A percentile compares a stretch with the other conserved stretches of the same genome.
Evolutionary conservation across 2,329 filamentous ascomycete genomes (phyloP).

Genomic region (Fusarium sp.): DNA sequence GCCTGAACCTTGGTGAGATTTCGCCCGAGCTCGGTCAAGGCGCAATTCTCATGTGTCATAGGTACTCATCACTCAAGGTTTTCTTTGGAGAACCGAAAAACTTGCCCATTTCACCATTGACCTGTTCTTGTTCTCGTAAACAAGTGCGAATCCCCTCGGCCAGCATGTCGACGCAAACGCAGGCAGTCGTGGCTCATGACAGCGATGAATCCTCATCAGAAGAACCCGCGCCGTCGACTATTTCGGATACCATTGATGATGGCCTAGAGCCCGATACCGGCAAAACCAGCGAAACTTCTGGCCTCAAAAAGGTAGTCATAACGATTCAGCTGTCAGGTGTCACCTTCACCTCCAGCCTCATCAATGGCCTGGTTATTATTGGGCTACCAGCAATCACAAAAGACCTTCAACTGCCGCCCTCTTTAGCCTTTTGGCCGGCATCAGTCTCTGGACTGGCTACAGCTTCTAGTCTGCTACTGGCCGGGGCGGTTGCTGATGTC

Average conservation of each 20-base stretch:
- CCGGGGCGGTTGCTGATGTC: constrained; percentile 51
- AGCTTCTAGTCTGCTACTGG: constrained; percentile 25
- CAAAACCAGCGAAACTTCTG: rapidly evolving
- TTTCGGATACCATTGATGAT: background rate
- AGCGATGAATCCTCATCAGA: background rate
- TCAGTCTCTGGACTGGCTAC: constrained; percentile 50
- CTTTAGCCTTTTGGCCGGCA: constrained; percentile 51
- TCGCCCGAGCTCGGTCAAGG: background rate
- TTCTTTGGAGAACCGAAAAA: background rate
- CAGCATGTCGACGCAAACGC: background rate
- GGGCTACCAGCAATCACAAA: constrained; percentile 53
- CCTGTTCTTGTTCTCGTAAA: too few relatives aligned
- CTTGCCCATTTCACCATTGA: background rate
- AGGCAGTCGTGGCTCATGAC: background rate
- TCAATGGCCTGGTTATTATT: constrained; percentile 48
- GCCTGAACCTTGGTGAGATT: background rate
- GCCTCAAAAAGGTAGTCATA: background rate
- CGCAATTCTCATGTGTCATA: background rate
- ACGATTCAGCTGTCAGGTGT: background rate
- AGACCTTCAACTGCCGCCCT: constrained; percentile 46
- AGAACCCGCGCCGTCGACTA: background rate
- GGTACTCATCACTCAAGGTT: background rate
- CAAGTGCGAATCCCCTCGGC: background rate
- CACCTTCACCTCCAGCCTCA: background rate
- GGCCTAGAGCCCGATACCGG: background rate